phyloP scores from a whole-genome alignment of 805 yeast species.

The Lipomyces sp. region DNA sequence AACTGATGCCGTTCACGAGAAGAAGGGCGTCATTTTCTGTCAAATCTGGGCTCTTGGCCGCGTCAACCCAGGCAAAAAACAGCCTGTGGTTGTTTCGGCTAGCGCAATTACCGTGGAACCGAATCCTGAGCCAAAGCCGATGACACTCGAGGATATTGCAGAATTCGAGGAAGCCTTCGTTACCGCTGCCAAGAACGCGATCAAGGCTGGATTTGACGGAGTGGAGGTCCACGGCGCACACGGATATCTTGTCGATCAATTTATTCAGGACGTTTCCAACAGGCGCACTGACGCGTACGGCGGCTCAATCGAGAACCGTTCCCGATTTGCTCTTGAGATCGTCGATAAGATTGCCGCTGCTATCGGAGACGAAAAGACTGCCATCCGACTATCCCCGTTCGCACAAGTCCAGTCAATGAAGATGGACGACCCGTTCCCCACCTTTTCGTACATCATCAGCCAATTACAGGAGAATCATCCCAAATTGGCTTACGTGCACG shows the following conservation, averaged over 20 bases:
- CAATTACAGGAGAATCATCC: slow-evolving; percentile 43
- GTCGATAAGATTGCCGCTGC: slow-evolving; percentile 51
- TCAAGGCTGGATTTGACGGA: slow-evolving; percentile 57
- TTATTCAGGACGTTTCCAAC: slow-evolving; percentile 47
- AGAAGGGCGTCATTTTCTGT: slow-evolving; percentile 39
- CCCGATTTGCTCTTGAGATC: slow-evolving; percentile 50
- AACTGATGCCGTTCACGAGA: slow-evolving; percentile 45
- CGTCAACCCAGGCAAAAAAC: slow-evolving; percentile 33
- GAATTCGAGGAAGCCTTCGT: slow-evolving; percentile 46
- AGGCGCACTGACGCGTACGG: slow-evolving; percentile 60
- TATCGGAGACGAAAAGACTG: slow-evolving; percentile 47
- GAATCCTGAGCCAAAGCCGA: slow-evolving; percentile 4
- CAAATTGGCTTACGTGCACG: slow-evolving; percentile 43
- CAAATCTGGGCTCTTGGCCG: slow-evolving; percentile 52
- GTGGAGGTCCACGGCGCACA: slow-evolving; percentile 65
- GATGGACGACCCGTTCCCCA: slow-evolving; percentile 39
- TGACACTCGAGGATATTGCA: slow-evolving; percentile 45
- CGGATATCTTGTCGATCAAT: slow-evolving; percentile 53
- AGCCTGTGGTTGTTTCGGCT: slow-evolving; percentile 41
- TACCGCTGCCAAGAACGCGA: slow-evolving; percentile 52
- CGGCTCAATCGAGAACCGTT: slow-evolving; percentile 58
- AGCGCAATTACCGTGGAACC: slow-evolving; percentile 35
- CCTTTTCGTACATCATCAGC: slow-evolving; percentile 43
- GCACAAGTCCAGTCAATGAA: slow-evolving; percentile 34
- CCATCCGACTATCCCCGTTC: slow-evolving; percentile 44